phyloP scores from a whole-genome alignment of 2,329 filamentous ascomycete genomes.

The Exophiala sp. region DNA sequence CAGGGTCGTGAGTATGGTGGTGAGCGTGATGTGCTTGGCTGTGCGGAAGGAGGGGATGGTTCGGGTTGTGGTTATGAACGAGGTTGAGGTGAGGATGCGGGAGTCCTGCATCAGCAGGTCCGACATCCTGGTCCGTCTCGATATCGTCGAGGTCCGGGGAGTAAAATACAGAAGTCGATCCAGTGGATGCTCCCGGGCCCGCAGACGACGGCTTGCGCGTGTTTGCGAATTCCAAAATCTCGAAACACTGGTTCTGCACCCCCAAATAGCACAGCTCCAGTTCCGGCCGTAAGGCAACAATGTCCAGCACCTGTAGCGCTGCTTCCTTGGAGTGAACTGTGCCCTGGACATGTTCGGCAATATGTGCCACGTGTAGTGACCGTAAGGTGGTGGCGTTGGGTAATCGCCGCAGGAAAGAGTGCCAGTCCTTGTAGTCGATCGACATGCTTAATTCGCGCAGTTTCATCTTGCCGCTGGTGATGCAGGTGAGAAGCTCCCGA shows the following conservation, averaged over 20 bases:
- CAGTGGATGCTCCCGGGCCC: background rate
- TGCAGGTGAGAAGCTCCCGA: constrained; percentile 62
- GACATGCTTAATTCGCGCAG: constrained; percentile 66
- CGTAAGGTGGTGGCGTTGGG: constrained; percentile 64
- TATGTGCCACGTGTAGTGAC: constrained; percentile 63
- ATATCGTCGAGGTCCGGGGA: constrained; percentile 10
- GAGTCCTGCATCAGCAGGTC: constrained; percentile 1
- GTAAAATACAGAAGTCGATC: background rate
- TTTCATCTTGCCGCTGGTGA: constrained; percentile 71
- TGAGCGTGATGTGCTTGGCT: constrained; percentile 31
- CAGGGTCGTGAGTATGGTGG: constrained; percentile 31
- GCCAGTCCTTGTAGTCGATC: constrained; percentile 73
- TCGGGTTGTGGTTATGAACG: constrained; percentile 3
- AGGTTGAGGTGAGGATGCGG: background rate
- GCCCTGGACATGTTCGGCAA: constrained; percentile 56
- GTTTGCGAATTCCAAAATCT: constrained; percentile 60
- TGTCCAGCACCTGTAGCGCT: constrained; percentile 69
- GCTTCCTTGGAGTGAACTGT: constrained; percentile 61
- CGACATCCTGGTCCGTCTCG: constrained; percentile 22
- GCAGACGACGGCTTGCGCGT: constrained; percentile 12
- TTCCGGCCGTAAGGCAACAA: constrained; percentile 68
- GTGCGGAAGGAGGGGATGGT: constrained; percentile 27
- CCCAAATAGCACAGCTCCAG: constrained; percentile 73
- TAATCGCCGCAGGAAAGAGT: constrained; percentile 70
- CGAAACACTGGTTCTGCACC: constrained; percentile 71